Conservation (phyloP, 108 stramenopile species). For the Cyclotella distinguenda region DNA sequence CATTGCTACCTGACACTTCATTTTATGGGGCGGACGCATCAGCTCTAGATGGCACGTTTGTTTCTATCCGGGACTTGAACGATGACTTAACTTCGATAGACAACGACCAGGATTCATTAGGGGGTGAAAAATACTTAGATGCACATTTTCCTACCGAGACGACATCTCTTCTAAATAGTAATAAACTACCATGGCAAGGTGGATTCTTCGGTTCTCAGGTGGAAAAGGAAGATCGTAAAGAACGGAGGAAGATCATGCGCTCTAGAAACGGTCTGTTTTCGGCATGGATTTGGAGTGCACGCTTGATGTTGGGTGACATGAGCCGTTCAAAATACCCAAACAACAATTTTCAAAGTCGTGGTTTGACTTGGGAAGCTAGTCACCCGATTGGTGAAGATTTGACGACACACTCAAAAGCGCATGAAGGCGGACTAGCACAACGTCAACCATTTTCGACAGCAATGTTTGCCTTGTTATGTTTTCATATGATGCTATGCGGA, state of each 20-base stretch:
- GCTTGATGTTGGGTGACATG: conserved; percentile 4
- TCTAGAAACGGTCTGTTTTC: conserved; percentile 18
- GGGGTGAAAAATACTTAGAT: not conserved
- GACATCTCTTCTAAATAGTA: conserved; percentile 25
- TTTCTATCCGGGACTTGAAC: conserved; percentile 46
- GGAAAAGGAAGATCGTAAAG: conserved; percentile 44
- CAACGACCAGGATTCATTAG: conserved; percentile 4
- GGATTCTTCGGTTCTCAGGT: conserved; percentile 46
- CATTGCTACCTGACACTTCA: conserved; percentile 27
- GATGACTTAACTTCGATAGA: conserved; percentile 47
- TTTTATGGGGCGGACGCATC: conserved; percentile 48
- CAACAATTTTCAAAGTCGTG: not conserved
- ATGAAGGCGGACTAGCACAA: not conserved
- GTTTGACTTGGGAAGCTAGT: conserved; percentile 13
- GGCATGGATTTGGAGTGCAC: conserved; percentile 19
- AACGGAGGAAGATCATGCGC: conserved; percentile 31
- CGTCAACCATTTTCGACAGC: conserved; percentile 14
- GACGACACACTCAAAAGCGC: not conserved
- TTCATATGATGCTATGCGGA: conserved; percentile 37
- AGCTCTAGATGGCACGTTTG: conserved; percentile 41
- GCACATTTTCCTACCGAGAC: conserved; percentile 28
- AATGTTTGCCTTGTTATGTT: conserved; percentile 30
- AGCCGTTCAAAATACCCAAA: not conserved
- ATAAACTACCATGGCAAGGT: conserved; percentile 36
- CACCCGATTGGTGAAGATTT: conserved; percentile 37